Evolutionary conservation across 2,329 filamentous ascomycete species (phyloP).

Genomic region (Akanthomyces dipterigenus): DNA sequence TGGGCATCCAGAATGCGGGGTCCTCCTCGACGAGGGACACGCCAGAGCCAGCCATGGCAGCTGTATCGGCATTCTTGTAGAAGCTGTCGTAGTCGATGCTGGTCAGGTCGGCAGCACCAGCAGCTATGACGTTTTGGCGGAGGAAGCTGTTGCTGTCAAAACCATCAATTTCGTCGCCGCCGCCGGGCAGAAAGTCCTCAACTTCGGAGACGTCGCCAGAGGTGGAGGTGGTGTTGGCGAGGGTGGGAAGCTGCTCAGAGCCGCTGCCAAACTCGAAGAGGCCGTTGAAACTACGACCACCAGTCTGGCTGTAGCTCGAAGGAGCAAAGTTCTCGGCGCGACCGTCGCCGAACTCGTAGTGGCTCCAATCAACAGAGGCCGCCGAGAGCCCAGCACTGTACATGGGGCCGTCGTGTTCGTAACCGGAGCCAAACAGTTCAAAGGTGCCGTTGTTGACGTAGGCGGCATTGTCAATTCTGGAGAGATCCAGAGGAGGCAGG

Average conservation of each 20-base stretch:
- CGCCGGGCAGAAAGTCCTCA: slow-evolving; percentile 49
- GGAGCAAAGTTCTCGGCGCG: slow-evolving; percentile 43
- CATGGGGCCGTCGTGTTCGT: slow-evolving; percentile 48
- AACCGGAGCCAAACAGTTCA: slow-evolving; percentile 44
- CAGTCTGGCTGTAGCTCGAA: slow-evolving; percentile 49
- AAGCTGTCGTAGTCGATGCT: slow-evolving; percentile 51
- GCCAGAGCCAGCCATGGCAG: slow-evolving; percentile 34
- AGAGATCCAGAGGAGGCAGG: slow-evolving; percentile 52
- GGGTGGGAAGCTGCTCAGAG: slow-evolving; percentile 46
- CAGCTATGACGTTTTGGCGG: slow-evolving; percentile 36
- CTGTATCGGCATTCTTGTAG: slow-evolving; percentile 41
- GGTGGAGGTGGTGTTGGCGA: slow-evolving; percentile 53
- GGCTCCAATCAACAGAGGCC: slow-evolving; percentile 40
- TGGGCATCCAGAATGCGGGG: slow-evolving; percentile 42
- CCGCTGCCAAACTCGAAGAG: slow-evolving; percentile 44
- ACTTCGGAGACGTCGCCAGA: slow-evolving; percentile 63
- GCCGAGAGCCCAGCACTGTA: slow-evolving; percentile 56
- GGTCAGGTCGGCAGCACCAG: slow-evolving; percentile 35
- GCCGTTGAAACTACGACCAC: slow-evolving; percentile 43
- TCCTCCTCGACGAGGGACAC: slow-evolving; percentile 47
- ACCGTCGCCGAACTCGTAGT: slow-evolving; percentile 40
- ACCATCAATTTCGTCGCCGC: slow-evolving; percentile 40
- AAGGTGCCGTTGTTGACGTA: slow-evolving; percentile 41
- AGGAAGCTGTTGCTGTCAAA: slow-evolving; percentile 42
- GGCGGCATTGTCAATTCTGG: slow-evolving; percentile 44